Evolutionary conservation across 2,329 filamentous ascomycete species (phyloP).

Genomic region (Septoria linicola): DNA sequence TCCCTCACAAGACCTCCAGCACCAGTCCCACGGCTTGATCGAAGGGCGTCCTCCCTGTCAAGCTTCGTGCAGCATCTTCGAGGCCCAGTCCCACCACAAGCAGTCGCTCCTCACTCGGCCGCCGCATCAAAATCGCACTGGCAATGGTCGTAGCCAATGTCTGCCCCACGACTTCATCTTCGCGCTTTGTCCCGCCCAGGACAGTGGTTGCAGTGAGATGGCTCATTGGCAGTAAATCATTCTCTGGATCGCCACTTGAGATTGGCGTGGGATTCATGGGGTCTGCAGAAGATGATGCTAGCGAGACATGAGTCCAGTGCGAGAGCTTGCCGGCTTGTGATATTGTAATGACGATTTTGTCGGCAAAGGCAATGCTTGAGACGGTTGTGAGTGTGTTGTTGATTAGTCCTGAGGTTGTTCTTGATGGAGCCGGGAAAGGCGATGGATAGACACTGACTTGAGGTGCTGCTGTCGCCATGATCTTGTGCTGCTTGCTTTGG

Average conservation of each 20-base stretch:
- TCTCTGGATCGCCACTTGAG: conserved; percentile 45
- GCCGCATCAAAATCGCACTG: conserved; percentile 69
- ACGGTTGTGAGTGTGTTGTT: conserved; percentile 70
- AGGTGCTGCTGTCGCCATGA: conserved; percentile 18
- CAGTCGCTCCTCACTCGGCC: conserved; percentile 61
- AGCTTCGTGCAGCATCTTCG: conserved; percentile 38
- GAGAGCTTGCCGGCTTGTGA: conserved; percentile 80
- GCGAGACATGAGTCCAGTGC: conserved; percentile 91
- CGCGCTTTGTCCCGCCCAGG: conserved; percentile 75
- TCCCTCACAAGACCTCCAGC: conserved; percentile 31
- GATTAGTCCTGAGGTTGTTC: conserved; percentile 57
- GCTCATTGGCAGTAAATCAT: conserved; percentile 68
- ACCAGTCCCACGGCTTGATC: conserved; percentile 39
- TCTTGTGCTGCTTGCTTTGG: neutral
- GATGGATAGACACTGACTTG: conserved; percentile 46
- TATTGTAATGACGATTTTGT: conserved; percentile 88
- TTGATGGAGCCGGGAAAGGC: conserved; percentile 53
- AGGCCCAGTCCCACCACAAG: conserved; percentile 61
- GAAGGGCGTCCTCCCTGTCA: conserved; percentile 42
- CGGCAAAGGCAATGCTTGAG: conserved; percentile 71
- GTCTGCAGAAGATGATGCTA: conserved; percentile 65
- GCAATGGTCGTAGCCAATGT: conserved; percentile 87
- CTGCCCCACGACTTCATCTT: conserved; percentile 76
- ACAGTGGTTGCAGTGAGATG: conserved; percentile 85
- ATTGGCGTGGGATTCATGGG: conserved; percentile 59